Evolutionary conservation across 192 early-diverging fungal genomes (phyloP).

Genomic region (Oehlia diaphana): DNA sequence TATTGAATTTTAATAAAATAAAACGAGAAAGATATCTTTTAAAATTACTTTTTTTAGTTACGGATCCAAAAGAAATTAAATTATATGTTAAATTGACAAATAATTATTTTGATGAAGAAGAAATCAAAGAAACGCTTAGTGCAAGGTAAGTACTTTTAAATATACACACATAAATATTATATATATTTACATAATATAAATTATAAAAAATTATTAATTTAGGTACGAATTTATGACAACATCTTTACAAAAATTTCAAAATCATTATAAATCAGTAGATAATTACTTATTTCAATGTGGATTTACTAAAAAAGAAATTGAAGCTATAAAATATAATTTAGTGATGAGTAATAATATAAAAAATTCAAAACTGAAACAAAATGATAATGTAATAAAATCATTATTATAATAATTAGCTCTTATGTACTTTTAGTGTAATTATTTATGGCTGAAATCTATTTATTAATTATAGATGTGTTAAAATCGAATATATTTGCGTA

Average conservation of each 20-base stretch:
- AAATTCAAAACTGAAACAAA: neutral
- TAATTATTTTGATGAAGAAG: neutral
- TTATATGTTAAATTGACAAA: neutral
- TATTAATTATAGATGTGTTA: too few relatives aligned
- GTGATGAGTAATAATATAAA: neutral
- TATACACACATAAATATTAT: neutral
- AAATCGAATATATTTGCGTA: neutral
- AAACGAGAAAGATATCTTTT: neutral
- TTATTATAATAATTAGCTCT: neutral
- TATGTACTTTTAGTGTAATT: too few relatives aligned
- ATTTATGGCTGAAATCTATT: too few relatives aligned
- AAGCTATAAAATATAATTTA: slow-evolving; percentile 4
- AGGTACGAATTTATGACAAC: slow-evolving; percentile 1
- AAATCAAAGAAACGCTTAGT: neutral
- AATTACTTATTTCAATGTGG: neutral
- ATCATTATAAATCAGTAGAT: neutral
- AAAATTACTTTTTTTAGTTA: neutral
- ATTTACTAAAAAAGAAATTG: neutral
- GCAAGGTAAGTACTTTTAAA: neutral
- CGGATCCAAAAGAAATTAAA: neutral
- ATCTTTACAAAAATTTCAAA: neutral
- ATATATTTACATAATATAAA: neutral
- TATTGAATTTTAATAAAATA: neutral
- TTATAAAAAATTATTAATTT: neutral
- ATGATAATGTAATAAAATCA: neutral